Conservation (phyloP, 352 stramenopile species). For the Pythium folliculosum region DNA sequence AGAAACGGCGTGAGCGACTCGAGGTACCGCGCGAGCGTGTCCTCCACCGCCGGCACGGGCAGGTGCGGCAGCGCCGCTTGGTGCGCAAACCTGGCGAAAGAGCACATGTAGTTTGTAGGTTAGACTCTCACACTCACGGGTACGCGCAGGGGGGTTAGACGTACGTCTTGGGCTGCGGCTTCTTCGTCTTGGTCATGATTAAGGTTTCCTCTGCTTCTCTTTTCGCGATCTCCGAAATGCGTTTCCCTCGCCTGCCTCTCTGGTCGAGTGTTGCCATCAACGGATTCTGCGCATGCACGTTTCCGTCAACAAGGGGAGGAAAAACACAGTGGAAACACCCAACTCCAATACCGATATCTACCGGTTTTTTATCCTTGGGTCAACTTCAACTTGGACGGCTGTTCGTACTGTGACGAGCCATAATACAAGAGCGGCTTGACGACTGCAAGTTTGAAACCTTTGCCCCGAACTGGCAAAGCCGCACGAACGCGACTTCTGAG, state of each 20-base stretch:
- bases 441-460: too few species aligned
- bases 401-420: neutral
- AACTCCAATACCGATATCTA: neutral
- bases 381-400: constrained; percentile 15
- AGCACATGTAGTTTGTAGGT: neutral
- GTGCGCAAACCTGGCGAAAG: constrained; percentile 32
- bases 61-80: constrained; percentile 77
- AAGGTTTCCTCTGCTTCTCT: neutral
- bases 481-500: constrained; percentile 1
- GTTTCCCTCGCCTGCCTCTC: neutral
- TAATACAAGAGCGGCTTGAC: neutral
- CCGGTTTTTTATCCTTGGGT: neutral
- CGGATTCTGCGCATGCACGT: neutral
- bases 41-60: constrained; percentile 81
- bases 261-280: neutral
- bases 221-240: constrained; percentile 7
- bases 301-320: constrained; percentile 16
- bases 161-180: constrained; percentile 21
- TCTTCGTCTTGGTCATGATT: constrained; percentile 29
- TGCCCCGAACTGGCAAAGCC: too few species aligned
- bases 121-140: neutral
- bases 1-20: constrained; percentile 64
- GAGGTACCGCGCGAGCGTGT: constrained; percentile 86
- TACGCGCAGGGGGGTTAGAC: neutral
- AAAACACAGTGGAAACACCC: constrained; percentile 1